Percentiles rank a stretch among this genome's conserved stretches.
Conservation (phyloP, 805 yeast genomes). For the Sugiyamaella smithiae region DNA sequence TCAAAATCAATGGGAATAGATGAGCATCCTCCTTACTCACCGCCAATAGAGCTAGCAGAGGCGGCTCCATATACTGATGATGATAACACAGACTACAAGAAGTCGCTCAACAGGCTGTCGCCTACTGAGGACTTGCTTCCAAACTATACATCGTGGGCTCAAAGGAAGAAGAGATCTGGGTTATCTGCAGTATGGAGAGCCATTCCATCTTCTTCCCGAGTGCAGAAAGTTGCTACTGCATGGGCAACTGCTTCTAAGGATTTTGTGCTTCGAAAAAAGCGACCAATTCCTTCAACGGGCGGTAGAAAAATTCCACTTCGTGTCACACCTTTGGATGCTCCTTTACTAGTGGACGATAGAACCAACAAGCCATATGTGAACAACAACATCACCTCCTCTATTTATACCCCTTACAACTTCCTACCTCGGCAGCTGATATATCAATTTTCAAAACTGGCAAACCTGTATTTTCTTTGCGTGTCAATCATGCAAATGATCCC, state of each 20-base stretch:
- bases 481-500: conserved; percentile 96
- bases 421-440: conserved; percentile 85
- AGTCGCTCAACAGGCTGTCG: conserved; percentile 11
- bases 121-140: conserved; percentile 22
- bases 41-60: conserved; percentile 36
- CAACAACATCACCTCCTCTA: conserved; percentile 80
- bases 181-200: neutral
- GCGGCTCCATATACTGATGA: conserved; percentile 16
- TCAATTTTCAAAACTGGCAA: conserved; percentile 91
- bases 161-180: conserved; percentile 4
- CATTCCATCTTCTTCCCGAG: neutral
- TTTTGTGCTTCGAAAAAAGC: conserved; percentile 29
- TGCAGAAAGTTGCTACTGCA: neutral
- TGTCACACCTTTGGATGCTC: conserved; percentile 37
- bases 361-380: conserved; percentile 55
- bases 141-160: conserved; percentile 29
- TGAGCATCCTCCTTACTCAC: conserved; percentile 13
- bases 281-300: conserved; percentile 50
- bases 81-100: conserved; percentile 21
- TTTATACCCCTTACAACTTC: conserved; percentile 76
- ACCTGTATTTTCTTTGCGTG: conserved; percentile 82
- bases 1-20: neutral
- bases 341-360: conserved; percentile 65
- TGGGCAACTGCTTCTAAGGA: conserved; percentile 17
- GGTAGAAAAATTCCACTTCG: conserved; percentile 78